Base-by-base conservation (phyloP, 345 rosid species). In the Balakata baccata region DNA sequence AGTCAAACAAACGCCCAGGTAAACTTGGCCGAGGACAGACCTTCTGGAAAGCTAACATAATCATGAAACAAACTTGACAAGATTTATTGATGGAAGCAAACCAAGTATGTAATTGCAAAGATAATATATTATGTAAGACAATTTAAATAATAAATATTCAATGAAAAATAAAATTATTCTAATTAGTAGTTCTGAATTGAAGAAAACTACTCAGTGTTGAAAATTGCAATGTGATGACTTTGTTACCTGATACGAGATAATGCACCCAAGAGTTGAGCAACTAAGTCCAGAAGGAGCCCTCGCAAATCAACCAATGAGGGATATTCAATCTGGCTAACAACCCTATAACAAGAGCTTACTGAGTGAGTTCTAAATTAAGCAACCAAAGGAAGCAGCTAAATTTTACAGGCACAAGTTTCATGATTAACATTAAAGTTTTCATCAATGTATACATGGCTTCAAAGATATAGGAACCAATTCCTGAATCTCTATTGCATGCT, bases 251-350 rank as follows among this genome's bases (percentile, higher is more conserved):
- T 95, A 66, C 96, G 93, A 73, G 99, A 95, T 75, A 95, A 86
- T 77, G 98, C 99, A 79, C 99, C 99, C 56, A 95, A 79, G 72
- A 95, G 96, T 80, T 95, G 98, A 75, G 98, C 97, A 78, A 95
- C 99, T 83, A 95, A 82, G 79, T 95, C 98, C 75, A 95, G 86
- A 74, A 95, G 97, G 58, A 95, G 96, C 78, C 99, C 92, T 25
- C 99, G 89, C 85, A 93, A 86, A 87, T 95, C 99, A 74, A 95
- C 97, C 82, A 95, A 83, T 37, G 99, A 95, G 70, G 99, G 99
- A 82, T 95, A 95, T 50, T 95, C 99, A 70, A 92, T 88, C 84
- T 95, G 98, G 86, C 98, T 95, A 70, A 95, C 99, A 85, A 95
- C 90, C 85, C 99, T 95, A 87, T 77, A 81, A 71, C 5, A 63